phyloP scores from a whole-genome alignment of 306 rosid species.

The Malus orientalis region DNA sequence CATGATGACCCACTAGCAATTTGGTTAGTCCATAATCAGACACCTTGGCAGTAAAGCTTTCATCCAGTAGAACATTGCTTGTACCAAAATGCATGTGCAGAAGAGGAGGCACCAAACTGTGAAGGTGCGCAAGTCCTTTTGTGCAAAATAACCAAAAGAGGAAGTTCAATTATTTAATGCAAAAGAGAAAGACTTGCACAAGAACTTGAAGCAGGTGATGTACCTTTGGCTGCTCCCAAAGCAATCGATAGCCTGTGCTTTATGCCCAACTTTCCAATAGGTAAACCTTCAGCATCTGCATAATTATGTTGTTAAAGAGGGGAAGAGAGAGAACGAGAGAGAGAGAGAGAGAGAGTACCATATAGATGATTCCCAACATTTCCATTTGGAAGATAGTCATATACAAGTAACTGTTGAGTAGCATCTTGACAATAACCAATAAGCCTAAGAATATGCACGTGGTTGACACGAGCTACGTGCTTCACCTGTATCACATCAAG shows the following conservation, averaged over 20 bases:
- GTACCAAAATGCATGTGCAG: constrained; percentile 62
- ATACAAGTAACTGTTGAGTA: constrained; percentile 54
- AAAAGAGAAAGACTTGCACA: neutral
- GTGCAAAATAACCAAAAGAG: constrained; percentile 6
- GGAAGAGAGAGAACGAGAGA: neutral
- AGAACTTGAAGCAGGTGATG: neutral
- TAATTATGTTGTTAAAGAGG: constrained; percentile 7
- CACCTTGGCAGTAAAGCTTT: constrained; percentile 45
- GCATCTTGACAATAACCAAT: constrained; percentile 53
- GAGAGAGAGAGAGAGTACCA: constrained; percentile 31
- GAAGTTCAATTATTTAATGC: neutral
- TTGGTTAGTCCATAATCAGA: constrained; percentile 57
- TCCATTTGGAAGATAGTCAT: constrained; percentile 56
- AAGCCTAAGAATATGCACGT: constrained; percentile 49
- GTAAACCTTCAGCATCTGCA: constrained; percentile 59
- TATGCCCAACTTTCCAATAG: constrained; percentile 53
- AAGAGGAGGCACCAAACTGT: constrained; percentile 56
- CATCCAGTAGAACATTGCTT: constrained; percentile 59
- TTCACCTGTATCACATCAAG: constrained; percentile 36
- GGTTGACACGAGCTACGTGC: constrained; percentile 43
- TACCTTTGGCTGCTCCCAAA: constrained; percentile 69
- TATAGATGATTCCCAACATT: constrained; percentile 61
- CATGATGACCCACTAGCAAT: constrained; percentile 29
- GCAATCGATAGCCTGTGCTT: constrained; percentile 49
- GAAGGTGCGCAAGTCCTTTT: constrained; percentile 70